These are phyloP conservation scores for Gloeostereum incarnatum DNA, from an alignment of 768 basidiomycete species.

Conservation along the genomic window DNA sequence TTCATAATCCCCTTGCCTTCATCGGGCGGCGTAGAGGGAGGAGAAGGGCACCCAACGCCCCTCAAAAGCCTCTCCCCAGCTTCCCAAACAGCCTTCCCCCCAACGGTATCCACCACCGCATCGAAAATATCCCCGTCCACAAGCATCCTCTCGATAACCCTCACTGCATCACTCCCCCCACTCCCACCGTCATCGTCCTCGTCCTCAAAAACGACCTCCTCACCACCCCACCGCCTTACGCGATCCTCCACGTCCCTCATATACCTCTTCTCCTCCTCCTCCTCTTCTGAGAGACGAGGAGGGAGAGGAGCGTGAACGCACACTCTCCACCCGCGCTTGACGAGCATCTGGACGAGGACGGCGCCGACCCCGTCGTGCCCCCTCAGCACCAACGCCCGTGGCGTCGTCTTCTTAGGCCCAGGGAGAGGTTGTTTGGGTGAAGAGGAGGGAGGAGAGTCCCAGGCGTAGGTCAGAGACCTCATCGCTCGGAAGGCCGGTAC, in stretches of 20 bases:
- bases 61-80: conserved; percentile 55
- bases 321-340: conserved; percentile 59
- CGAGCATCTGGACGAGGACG: conserved; percentile 72
- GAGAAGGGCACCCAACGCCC: conserved; percentile 9
- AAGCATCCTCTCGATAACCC: conserved; percentile 41
- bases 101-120: conserved; percentile 75
- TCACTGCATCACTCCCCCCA: conserved; percentile 32
- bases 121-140: conserved; percentile 61
- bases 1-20: no score
- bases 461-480: not conserved
- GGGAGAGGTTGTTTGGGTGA: no score
- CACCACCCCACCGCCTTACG: conserved; percentile 61
- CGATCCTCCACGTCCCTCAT: conserved; percentile 41
- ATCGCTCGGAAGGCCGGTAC: conserved; percentile 61
- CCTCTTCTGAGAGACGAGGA: conserved; percentile 18
- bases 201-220: conserved; percentile 69
- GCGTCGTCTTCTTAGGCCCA: not conserved
- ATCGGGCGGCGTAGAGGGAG: no score
- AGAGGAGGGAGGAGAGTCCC: not conserved
- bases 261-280: conserved; percentile 28
- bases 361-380: conserved; percentile 73
- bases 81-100: conserved; percentile 74
- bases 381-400: conserved; percentile 49
- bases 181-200: conserved; percentile 18
- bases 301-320: conserved; percentile 50